A percentile compares a stretch with the other conserved stretches of the same genome.
Evolutionary conservation across 192 early-diverging fungal species (phyloP).

Genomic region (Umbelopsis ramanniana): DNA sequence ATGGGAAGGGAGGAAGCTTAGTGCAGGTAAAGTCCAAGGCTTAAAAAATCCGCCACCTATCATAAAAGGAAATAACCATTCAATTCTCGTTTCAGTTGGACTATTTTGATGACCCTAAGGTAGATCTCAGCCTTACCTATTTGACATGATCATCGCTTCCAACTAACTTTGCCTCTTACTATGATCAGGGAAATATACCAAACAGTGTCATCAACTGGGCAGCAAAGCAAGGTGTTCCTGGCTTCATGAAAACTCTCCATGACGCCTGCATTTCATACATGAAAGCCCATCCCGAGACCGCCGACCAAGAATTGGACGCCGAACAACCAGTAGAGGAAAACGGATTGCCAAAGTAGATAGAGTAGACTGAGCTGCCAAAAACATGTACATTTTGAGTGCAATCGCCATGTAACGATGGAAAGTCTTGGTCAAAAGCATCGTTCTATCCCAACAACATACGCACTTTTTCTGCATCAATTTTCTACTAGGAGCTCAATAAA

Average conservation of each 20-base stretch:
- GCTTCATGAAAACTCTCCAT: conserved; percentile 27
- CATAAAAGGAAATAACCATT: conserved; percentile 11
- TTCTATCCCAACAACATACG: too few relatives aligned
- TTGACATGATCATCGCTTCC: background rate
- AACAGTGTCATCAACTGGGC: conserved; percentile 42
- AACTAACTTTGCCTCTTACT: background rate
- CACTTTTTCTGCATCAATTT: too few relatives aligned
- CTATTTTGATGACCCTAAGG: conserved; percentile 61
- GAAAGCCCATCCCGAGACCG: conserved; percentile 10
- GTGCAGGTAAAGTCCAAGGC: conserved; percentile 8
- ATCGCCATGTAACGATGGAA: too few relatives aligned
- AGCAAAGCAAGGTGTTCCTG: conserved; percentile 39
- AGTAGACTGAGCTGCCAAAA: background rate
- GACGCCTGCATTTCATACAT: conserved; percentile 25
- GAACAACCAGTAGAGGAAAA: background rate
- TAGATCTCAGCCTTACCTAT: conserved; percentile 12
- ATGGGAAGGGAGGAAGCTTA: conserved; percentile 50
- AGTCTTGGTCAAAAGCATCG: too few relatives aligned
- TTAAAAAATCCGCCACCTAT: background rate
- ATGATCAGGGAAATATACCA: conserved; percentile 35
- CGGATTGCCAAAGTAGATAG: background rate
- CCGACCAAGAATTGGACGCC: background rate
- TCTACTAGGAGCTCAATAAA: too few relatives aligned
- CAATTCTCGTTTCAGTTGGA: conserved; percentile 32
- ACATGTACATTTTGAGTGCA: background rate